Evolutionary conservation across 805 yeast species (phyloP), one percentile per base, ranked within the genome.

Genomic region (Suhomyces kilbournensis): DNA sequence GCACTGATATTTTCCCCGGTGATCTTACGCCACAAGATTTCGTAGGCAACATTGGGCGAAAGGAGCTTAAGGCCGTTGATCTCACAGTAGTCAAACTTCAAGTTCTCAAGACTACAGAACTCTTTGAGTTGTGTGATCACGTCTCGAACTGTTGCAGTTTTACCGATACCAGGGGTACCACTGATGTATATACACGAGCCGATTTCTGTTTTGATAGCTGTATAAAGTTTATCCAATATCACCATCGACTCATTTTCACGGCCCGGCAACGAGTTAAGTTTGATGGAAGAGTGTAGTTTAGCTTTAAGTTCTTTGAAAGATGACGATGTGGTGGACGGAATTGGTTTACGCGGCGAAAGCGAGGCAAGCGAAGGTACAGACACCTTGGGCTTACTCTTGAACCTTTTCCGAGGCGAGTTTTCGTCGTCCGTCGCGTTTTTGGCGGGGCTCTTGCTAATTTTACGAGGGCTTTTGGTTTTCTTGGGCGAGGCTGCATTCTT

Each of bases 121-220:
- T 73, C 67, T 44, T 79, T 77, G 34, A 94, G 69, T 60, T 87
- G 90, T 32, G 82, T 78, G 23, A 94, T 79, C 0, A 88, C 97
- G 62, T 91, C 96, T 50, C 96, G 72, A 2, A 93, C 84, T 0
- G 98, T 93, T 3, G 96, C 94, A 0, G 99, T 93, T 65, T 94
- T 94, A 10, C 99, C 99, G 2, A 96, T 93, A 7, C 99, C 99
- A 0, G 99, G 99, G 0, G 97, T 90, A 3, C 99, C 99, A 68
- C 97, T 90, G 9, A 94, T 84, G 64, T 92, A 94, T 5, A 94
- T 69, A 58, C 97, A 90, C 7, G 92, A 80, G 0, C 98, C 97
- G 1, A 86, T 79, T 42, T 81, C 80, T 14, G 85, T 79, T 46
- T 77, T 77, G 32, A 93, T 81, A 0, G 96, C 88, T 44, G 83